Base-by-base conservation (phyloP, 1,284 basidiomycete genomes). In the Volvariella surrecta region DNA sequence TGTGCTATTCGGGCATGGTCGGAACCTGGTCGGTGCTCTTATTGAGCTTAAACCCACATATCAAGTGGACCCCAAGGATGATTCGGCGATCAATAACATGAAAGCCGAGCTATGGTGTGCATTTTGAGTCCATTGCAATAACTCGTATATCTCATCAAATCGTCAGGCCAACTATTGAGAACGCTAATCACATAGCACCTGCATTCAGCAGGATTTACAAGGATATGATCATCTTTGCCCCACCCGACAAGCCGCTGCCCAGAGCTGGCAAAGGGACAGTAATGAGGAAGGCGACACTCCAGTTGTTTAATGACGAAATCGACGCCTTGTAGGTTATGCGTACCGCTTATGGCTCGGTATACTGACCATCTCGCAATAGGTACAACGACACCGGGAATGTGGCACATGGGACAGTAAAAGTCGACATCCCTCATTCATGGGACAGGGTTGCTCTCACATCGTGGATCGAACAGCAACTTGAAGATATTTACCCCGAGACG, bases 191-290 rank as follows among this genome's bases (percentile, higher is more conserved):
- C 32, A 48, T 49, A 13, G 60, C 59, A 2, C 68, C 67, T 7
- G 55, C 58, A 0, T 66, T 64, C 48, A 65, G 64, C 41, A 52
- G 64, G 22, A 62, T 72, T 16, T 67, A 62, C 52, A 67, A 68
- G 43, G 68, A 67, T 41, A 64, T 67, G 62, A 62, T 68, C 16
- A 42, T 67, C 1, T 44, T 67, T 28, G 50, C 58, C 0, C 52
- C 52, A 1, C 40, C 42, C 1, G 54, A 57, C 1, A 67, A 63
- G 41, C 63, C 63, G 4, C 50, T 69, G 8, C 57, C 61, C 7
- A 53, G 62, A 4, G 46, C 62, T n/a, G 59, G 51, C 3, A 68
- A 69, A 46, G 64, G 64, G 0, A 66, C 64, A 0, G 54, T 68
- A 2, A 60, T 60, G 56, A 50, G 62, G 9, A 66, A 69, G 43